Evolutionary conservation across 169 alveolate genomes (phyloP).

Genomic region (Eimeria mitis): DNA sequence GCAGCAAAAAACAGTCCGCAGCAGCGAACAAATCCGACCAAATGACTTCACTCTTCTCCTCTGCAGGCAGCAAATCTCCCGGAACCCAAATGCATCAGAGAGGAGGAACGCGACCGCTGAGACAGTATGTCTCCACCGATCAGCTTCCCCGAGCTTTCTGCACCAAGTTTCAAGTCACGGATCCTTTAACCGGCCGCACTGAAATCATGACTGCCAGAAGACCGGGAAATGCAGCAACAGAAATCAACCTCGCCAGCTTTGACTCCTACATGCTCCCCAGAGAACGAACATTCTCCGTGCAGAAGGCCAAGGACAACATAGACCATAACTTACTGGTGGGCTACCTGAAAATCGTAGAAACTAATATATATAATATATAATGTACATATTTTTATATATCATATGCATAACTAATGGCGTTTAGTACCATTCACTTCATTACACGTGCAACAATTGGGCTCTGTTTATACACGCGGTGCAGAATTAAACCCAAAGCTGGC

Average conservation of each 20-base stretch:
- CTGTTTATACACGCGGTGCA: not conserved
- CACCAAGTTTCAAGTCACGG: conserved; percentile 75
- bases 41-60: conserved; percentile 8
- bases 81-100: not conserved
- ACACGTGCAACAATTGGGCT: not conserved
- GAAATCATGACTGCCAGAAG: conserved; percentile 82
- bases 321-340: conserved; percentile 57
- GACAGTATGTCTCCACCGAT: conserved; percentile 38
- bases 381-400: too few species aligned
- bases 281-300: conserved; percentile 30
- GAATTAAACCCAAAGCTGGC: not conserved
- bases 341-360: not conserved
- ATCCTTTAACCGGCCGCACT: conserved; percentile 79
- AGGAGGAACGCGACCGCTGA: conserved; percentile 72
- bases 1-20: conserved; percentile 33
- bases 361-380: not conserved
- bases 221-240: conserved; percentile 81
- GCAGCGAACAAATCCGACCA: conserved; percentile 37
- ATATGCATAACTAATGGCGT: not conserved
- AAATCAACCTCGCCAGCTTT: conserved; percentile 57
- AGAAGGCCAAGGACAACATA: conserved; percentile 70
- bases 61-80: not conserved
- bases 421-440: not conserved
- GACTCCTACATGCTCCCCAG: conserved; percentile 76
- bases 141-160: conserved; percentile 80